Evolutionary conservation across 371 early-diverging fungal species (phyloP), one percentile per base, ranked within the genome.

Genomic region (Smittium culicis): DNA sequence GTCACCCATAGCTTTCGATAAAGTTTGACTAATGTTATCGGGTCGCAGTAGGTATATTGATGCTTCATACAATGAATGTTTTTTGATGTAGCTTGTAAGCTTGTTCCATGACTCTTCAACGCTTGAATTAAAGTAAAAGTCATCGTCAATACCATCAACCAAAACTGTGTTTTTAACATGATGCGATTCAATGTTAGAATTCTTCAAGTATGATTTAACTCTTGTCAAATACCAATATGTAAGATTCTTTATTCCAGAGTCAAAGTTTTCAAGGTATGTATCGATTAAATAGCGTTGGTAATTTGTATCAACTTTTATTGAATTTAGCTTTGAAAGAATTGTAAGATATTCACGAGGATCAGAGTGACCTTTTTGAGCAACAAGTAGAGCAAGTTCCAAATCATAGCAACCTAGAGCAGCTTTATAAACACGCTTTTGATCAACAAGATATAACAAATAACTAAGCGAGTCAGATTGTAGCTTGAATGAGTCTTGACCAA

Each of bases 341-440:
- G 94, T 88, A 61, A 96, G 73, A 67, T 96, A 96, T 79, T 97
- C 98, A 31, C 92, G 81, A 27, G 97, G 97, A 81, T 97, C 97
- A 81, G 84, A 92, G 69, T 96, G 94, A 25, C 93, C 89, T 71
- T 90, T 89, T 73, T 95, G 94, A 20, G 95, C 96, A 27, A 96
- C 94, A 88, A 93, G 86, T 35, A 96, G 73, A 8, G 92, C 94
- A 64, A 97, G 79, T 20, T 84, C 77, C 72, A 96, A 90, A 69
- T 97, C 92, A 70, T 97, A 97, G 85, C 92, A 85, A 28, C 94
- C 94, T 68, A 97, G 78, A 0, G 96, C 96, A 1, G 92, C 90
- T 71, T 94, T 83, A 69, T 90, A 96, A 8, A 96, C 81, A 16
- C 79, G 78, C 67, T 93, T 88, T 60, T 89, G 89, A 69, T 93